Evolutionary conservation across 805 yeast species (phyloP).

Genomic region (Barnettozyma populi): DNA sequence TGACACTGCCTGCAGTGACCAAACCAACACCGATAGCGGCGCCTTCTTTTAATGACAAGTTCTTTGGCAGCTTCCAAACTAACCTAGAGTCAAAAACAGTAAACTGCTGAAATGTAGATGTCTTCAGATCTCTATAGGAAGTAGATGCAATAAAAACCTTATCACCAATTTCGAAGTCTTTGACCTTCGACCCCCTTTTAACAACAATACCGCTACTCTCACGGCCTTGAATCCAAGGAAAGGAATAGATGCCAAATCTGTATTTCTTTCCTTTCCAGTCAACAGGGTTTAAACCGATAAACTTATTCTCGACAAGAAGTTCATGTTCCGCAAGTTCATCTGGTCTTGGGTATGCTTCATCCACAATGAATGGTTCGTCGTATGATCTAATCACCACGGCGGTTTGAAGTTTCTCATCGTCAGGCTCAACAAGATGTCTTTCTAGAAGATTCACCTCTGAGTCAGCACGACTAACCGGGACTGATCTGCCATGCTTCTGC

Average conservation of each 20-base stretch:
- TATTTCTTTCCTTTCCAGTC: slow-evolving; percentile 46
- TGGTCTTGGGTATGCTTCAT: slow-evolving; percentile 18
- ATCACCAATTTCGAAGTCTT: slow-evolving; percentile 28
- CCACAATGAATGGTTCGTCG: slow-evolving; percentile 22
- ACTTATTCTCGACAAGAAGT: slow-evolving; percentile 27
- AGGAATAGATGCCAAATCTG: slow-evolving; percentile 40
- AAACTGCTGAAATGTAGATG: slow-evolving; percentile 43
- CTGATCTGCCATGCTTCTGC: neutral
- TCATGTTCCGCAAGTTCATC: slow-evolving; percentile 25
- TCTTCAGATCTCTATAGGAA: slow-evolving; percentile 40
- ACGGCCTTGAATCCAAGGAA: slow-evolving; percentile 48
- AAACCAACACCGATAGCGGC: slow-evolving; percentile 44
- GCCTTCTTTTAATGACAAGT: slow-evolving; percentile 32
- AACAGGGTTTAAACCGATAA: slow-evolving; percentile 41
- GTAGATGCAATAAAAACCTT: slow-evolving; percentile 42
- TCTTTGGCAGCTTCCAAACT: slow-evolving; percentile 38
- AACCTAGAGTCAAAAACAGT: slow-evolving; percentile 40
- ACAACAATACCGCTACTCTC: slow-evolving; percentile 39
- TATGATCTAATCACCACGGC: slow-evolving; percentile 25
- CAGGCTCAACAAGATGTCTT: slow-evolving; percentile 11
- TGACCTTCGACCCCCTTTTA: slow-evolving; percentile 31
- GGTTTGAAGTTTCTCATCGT: slow-evolving; percentile 15
- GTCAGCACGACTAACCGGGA: neutral
- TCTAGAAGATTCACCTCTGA: slow-evolving; percentile 12
- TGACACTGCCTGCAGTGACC: slow-evolving; percentile 37